A percentile compares a stretch with the other conserved stretches of the same genome.
phyloP scores from a whole-genome alignment of 768 basidiomycete genomes.

The Clitopilus passeckerianus region DNA sequence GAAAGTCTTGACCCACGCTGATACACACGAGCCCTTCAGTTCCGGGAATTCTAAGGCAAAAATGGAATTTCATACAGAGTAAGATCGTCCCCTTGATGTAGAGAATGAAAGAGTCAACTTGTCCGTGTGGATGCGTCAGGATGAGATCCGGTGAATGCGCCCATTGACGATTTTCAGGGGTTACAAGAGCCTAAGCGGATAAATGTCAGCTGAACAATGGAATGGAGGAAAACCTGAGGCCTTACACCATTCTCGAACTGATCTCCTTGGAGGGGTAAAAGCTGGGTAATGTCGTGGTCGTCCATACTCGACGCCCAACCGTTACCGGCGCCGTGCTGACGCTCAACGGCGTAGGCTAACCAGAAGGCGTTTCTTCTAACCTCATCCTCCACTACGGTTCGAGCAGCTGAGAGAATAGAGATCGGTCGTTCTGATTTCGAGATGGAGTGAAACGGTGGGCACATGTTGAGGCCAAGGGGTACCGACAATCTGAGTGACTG shows the following conservation, averaged over 20 bases:
- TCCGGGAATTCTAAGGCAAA: background rate
- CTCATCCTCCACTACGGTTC: constrained; percentile 64
- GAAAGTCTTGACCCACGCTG: constrained; percentile 55
- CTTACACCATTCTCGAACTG: constrained; percentile 60
- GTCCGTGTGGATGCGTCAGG: constrained; percentile 52
- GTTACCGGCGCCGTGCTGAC: constrained; percentile 62
- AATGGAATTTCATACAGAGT: constrained; percentile 35
- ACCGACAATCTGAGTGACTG: constrained; percentile 53
- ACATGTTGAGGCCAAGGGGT: constrained; percentile 68
- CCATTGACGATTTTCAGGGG: constrained; percentile 58
- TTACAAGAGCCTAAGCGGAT: constrained; percentile 36
- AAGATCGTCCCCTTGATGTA: constrained; percentile 68
- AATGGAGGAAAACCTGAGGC: constrained; percentile 1
- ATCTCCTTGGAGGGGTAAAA: constrained; percentile 58
- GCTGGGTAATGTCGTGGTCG: constrained; percentile 68
- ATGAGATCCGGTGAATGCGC: constrained; percentile 58
- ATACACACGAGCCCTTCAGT: background rate
- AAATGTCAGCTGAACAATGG: background rate
- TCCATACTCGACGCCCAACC: constrained; percentile 70
- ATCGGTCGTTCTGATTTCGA: constrained; percentile 50
- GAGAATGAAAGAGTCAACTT: constrained; percentile 67
- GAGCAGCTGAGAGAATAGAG: constrained; percentile 58
- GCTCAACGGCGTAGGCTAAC: constrained; percentile 65
- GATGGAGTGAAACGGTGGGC: constrained; percentile 61
- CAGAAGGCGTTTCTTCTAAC: constrained; percentile 70